Base-by-base conservation (phyloP, 129 eudicot species). In the Artemisia annua region DNA sequence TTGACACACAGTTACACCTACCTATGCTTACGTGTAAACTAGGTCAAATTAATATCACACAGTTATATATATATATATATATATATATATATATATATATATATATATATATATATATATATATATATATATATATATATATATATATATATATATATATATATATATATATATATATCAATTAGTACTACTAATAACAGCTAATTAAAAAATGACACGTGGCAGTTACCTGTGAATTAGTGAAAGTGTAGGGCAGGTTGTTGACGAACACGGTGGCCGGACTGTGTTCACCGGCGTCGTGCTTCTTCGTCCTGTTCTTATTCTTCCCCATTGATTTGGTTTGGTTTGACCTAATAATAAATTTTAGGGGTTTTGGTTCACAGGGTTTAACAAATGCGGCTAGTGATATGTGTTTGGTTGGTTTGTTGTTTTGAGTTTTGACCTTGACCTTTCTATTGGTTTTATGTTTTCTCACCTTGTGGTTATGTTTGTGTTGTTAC, bases 261-360 rank as follows among this genome's bases (percentile, higher is more conserved):
- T 90, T 46, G 48, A 90, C 88, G 72, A 93, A 93, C 0, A 93
- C 81, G 58, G 98, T 93, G 15, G 96, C 83, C 28, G 96, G 84
- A 61, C 89, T 90, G 78, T 82, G 85, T 18, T 87, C 83, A 46
- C 84, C 85, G 67, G 28, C 50, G 2, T 78, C 77, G 19, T 63
- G 68, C 58, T 84, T 85, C 75, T 74, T 86, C n/a, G n/a, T n/a
- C 83, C 75, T 85, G 83, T 87, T 86, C 84, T 81, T 86, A 6
- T 82, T 82, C 75, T 85, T 90, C 70, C 90, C 95, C 96, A 87
- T 89, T 48, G n/a, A n/a, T 20, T n/a, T n/a, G n/a, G n/a, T 20
- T 20, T 20, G 24, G 24, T 20, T 20, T 20, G 24, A 20, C 24
- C 24, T 20, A 20, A 20, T 20, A 20, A 20, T 20, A 1, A 20